Evolutionary conservation across 805 yeast species (phyloP).

Genomic region (Candida ipomoeae): DNA sequence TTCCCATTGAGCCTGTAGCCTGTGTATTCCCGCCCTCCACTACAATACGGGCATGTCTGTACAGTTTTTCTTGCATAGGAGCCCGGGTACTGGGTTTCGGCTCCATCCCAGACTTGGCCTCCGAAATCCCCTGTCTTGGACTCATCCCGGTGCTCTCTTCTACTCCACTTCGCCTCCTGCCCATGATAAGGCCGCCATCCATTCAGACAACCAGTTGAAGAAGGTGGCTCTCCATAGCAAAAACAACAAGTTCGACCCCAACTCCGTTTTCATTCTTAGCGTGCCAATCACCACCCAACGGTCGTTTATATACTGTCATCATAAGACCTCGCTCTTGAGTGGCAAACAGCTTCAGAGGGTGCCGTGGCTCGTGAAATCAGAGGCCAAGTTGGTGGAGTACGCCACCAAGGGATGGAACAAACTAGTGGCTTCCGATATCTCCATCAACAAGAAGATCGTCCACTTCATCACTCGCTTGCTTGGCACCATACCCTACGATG

Average conservation of each 20-base stretch:
- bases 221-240: not conserved
- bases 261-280: slow-evolving; percentile 59
- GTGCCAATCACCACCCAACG: slow-evolving; percentile 65
- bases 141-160: not conserved
- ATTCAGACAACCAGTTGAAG: not conserved
- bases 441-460: slow-evolving; percentile 59
- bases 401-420: slow-evolving; percentile 62
- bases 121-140: not conserved
- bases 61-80: not conserved
- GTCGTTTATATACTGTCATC: slow-evolving; percentile 68
- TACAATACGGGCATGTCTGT: not conserved
- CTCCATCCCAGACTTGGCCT: not conserved
- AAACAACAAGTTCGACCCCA: slow-evolving; percentile 17
- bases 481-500: slow-evolving; percentile 73
- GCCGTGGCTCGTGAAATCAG: slow-evolving; percentile 39
- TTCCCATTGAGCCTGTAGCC: not conserved
- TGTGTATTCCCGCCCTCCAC: not conserved
- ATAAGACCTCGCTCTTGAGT: slow-evolving; percentile 31
- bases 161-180: not conserved
- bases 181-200: not conserved
- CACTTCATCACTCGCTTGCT: slow-evolving; percentile 48
- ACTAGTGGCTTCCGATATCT: slow-evolving; percentile 50
- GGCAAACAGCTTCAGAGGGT: slow-evolving; percentile 23
- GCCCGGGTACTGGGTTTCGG: not conserved
- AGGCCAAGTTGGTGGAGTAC: slow-evolving; percentile 43